Evolutionary conservation across 2,329 filamentous ascomycete species (phyloP).

Genomic region (Aspergillus pseudotamarii): DNA sequence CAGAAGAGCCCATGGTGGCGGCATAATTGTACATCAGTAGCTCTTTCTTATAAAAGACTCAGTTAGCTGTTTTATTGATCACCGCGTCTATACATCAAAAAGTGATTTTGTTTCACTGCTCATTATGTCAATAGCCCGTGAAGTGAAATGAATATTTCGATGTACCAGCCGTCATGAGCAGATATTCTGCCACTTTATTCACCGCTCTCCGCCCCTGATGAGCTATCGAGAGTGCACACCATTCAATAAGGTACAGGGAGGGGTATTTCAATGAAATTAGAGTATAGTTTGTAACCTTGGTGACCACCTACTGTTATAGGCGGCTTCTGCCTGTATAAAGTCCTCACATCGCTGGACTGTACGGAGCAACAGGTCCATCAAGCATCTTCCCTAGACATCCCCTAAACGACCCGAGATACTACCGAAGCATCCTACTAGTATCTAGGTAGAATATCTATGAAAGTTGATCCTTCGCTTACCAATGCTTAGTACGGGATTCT

Average conservation of each 20-base stretch:
- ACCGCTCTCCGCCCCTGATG: not conserved
- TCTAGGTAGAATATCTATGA: not conserved
- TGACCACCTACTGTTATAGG: no score
- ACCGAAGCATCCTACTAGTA: not conserved
- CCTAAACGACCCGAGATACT: not conserved
- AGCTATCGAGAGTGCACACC: no score
- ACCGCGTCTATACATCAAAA: not conserved
- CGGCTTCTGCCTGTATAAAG: no score
- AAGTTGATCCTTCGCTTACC: not conserved
- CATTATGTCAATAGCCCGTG: not conserved
- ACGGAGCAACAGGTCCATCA: not conserved
- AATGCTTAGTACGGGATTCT: not conserved
- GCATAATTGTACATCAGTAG: slow-evolving; percentile 3
- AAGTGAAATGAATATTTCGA: not conserved
- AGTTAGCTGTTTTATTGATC: not conserved
- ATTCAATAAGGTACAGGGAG: no score
- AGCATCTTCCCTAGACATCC: not conserved
- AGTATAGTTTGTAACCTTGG: not conserved
- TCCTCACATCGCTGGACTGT: no score
- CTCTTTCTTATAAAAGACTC: not conserved
- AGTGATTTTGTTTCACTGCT: not conserved
- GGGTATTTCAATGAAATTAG: no score
- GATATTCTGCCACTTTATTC: not conserved
- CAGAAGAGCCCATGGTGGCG: slow-evolving; percentile 71
- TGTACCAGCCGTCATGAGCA: not conserved